phyloP scores from a whole-genome alignment of 768 basidiomycete genomes.

The Boletellus ananas region DNA sequence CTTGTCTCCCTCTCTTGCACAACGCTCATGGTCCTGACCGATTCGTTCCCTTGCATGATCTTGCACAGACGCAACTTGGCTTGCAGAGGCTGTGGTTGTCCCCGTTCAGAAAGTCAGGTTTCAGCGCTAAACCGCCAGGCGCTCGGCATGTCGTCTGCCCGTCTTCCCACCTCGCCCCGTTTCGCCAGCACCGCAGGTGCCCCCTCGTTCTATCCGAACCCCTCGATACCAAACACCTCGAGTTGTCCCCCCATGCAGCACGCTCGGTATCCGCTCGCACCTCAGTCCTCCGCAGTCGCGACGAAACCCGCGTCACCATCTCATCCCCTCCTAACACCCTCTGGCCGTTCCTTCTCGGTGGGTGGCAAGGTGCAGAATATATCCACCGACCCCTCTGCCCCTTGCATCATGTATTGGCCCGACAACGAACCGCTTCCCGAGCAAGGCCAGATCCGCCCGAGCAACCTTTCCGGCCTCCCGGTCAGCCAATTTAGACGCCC shows the following conservation, averaged over 20 bases:
- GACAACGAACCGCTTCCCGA: slow-evolving; percentile 84
- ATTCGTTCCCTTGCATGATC: slow-evolving; percentile 47
- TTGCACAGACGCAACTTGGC: slow-evolving; percentile 66
- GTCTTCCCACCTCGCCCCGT: slow-evolving; percentile 25
- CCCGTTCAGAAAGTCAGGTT: slow-evolving; percentile 41
- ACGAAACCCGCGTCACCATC: slow-evolving; percentile 40
- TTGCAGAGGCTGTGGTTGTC: slow-evolving; percentile 75
- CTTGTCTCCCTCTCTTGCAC: slow-evolving; percentile 11
- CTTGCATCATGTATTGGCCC: slow-evolving; percentile 89
- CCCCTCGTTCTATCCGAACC: slow-evolving; percentile 12
- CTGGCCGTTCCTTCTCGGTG: slow-evolving; percentile 69
- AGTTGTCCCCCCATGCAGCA: slow-evolving; percentile 26
- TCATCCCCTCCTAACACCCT: slow-evolving; percentile 79
- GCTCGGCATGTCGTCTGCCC: slow-evolving; percentile 19
- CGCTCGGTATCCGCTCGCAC: slow-evolving; percentile 27
- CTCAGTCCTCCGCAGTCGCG: slow-evolving; percentile 12
- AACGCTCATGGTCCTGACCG: slow-evolving; percentile 39
- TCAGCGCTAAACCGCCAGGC: slow-evolving; percentile 31
- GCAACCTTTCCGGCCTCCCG: slow-evolving; percentile 47
- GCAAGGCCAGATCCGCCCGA: slow-evolving; percentile 72
- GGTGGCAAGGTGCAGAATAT: slow-evolving; percentile 81
- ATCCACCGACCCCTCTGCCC: slow-evolving; percentile 63
- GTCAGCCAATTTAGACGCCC: slow-evolving; percentile 34
- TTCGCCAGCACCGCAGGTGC: slow-evolving; percentile 18
- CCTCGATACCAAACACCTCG: slow-evolving; percentile 28